Conservation (phyloP, 352 stramenopile species). For the Pythium phragmiticola region DNA sequence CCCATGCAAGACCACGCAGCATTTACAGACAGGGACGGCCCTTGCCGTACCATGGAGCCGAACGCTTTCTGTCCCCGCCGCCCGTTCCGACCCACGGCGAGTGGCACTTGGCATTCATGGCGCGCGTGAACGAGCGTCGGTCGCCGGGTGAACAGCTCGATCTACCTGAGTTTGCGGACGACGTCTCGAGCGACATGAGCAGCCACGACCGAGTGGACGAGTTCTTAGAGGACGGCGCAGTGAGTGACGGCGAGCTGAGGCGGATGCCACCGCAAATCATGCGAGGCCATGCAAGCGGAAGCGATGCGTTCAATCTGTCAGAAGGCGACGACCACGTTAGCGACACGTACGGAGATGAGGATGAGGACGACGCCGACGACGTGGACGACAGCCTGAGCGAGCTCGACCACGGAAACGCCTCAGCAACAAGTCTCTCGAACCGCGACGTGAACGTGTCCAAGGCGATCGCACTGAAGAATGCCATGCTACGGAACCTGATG, state of each 20-base stretch:
- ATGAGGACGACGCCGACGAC: neutral
- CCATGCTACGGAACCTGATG: conserved; percentile 51
- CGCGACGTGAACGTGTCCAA: conserved; percentile 64
- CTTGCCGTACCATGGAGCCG: neutral
- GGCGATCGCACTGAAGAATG: conserved; percentile 50
- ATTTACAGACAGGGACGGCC: neutral
- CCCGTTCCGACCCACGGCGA: neutral
- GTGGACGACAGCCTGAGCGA: neutral
- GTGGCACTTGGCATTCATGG: conserved; percentile 23
- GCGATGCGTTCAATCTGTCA: conserved; percentile 7
- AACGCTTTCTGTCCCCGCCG: neutral
- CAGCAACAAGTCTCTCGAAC: conserved; percentile 36
- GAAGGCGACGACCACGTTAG: conserved; percentile 16
- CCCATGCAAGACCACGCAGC: no score
- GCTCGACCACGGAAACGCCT: conserved; percentile 1
- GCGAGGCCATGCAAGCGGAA: neutral
- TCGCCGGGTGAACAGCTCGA: conserved; percentile 20
- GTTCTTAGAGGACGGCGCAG: conserved; percentile 9
- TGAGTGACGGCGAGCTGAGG: conserved; percentile 21
- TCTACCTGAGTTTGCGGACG: conserved; percentile 22
- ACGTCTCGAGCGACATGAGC: conserved; percentile 22
- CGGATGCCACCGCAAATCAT: neutral
- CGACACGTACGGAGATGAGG: conserved; percentile 8
- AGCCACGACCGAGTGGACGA: conserved; percentile 12
- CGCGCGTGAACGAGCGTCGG: conserved; percentile 5